phyloP scores from a whole-genome alignment of 805 yeast genomes.

The Starmerella scarabaei region DNA sequence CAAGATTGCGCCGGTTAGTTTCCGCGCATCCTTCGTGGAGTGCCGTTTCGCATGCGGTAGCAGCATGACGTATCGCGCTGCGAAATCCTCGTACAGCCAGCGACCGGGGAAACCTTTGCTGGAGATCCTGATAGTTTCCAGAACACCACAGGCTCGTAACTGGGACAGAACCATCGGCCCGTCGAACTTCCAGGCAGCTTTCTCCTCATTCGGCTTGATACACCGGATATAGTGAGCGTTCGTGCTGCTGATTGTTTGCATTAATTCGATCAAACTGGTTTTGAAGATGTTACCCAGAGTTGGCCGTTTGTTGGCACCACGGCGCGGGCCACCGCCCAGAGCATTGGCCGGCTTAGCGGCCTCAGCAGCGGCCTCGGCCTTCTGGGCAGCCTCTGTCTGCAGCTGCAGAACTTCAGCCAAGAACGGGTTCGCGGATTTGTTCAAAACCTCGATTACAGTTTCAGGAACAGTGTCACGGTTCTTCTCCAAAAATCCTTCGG shows the following conservation, averaged over 20 bases:
- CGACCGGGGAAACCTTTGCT: constrained; percentile 97
- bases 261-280: constrained; percentile 77
- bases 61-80: constrained; percentile 72
- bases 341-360: background rate
- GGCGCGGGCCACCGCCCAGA: constrained; percentile 25
- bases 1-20: constrained; percentile 57
- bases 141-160: constrained; percentile 95
- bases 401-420: constrained; percentile 48
- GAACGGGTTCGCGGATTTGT: constrained; percentile 52
- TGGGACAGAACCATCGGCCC: constrained; percentile 91
- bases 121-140: constrained; percentile 89
- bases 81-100: constrained; percentile 90
- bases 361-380: constrained; percentile 23
- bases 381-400: constrained; percentile 28
- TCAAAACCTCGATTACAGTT: constrained; percentile 78
- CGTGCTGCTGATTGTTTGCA: constrained; percentile 85
- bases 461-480: constrained; percentile 96
- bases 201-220: constrained; percentile 89
- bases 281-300: constrained; percentile 92
- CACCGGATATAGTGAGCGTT: constrained; percentile 95
- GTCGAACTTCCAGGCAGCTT: constrained; percentile 92
- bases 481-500: constrained; percentile 91
- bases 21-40: constrained; percentile 48
- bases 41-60: constrained; percentile 45
- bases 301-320: constrained; percentile 49